Evolutionary conservation across 495 filamentous ascomycete species (phyloP), one percentile per base, ranked within the genome.

Genomic region (Aspergillus carlsbadensis): DNA sequence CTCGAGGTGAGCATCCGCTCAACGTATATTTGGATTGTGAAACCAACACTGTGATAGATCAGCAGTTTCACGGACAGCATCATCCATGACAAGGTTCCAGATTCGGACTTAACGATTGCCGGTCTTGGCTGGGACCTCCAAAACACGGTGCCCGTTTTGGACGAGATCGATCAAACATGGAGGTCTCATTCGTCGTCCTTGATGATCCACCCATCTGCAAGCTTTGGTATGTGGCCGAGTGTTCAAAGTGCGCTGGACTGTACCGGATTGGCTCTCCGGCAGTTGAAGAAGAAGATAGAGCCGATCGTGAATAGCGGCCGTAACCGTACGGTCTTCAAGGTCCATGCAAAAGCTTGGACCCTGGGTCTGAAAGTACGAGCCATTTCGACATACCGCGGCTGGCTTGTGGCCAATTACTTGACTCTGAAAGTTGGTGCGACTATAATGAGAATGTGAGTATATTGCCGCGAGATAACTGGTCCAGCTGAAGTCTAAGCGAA

Each of bases 221-320:
- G 46, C 34, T 52, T 52, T n/a, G 48, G 48, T 15, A 52, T 52
- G 48, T 52, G 48, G 48, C 48, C 48, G 15, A 22, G 18, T 39
- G 17, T 39, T 14, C 33, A 24, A 6, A 52, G 22, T 21, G 37
- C 17, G 10, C 10, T 52, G 10, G 48, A 52, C 5, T 11, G 48
- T 15, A 37, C 17, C 18, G 8, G 20, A 34, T 20, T 34, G 5
- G 37, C 31, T 0, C 11, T 52, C 10, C 15, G 22, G 17, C 13
- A 15, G 20, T 15, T 52, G n/a, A 52, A 40, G 21, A 18, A 20
- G 6, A 15, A 39, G 18, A 2, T 37, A 17, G 48, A 52, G 20
- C 33, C 48, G 2, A 15, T 52, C 14, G 20, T 37, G 15, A 39
- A 39, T 7, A 52, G 17, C 22, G 48, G 34, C 1, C 15, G 22